Base-by-base conservation (phyloP, 2,329 filamentous ascomycete species). In the Tolypocladium ovalisporum region DNA sequence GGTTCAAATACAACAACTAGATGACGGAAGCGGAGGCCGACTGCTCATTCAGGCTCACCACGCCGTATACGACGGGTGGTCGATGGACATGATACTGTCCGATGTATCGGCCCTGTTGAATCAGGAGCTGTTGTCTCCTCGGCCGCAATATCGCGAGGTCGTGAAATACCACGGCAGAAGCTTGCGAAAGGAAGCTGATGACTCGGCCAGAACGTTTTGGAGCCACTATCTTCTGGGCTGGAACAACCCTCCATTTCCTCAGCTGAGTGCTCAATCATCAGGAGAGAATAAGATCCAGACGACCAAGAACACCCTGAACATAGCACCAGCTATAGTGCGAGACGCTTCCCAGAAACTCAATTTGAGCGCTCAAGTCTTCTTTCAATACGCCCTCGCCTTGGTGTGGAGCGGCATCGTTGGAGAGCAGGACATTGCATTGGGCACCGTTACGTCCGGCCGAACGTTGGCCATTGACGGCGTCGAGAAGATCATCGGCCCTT, bases 21-120 rank as follows among this genome's bases (percentile, higher is more conserved):
- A 62, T 22, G 24, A 35, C 10, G 54, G 66, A 5, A 57, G 61
- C 53, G 56, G 67, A 3, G 64, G 67, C 36, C 63, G 73, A 10
- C 54, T 68, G 4, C 70, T 81, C 13, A 56, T 89, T 51, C 77
- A 86, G 15, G 75, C 95, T 0, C 91, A 96, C 67, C 92, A 97
- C 70, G 85, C 89, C 0, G 69, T 95, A 1, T 97, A 96, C 66
- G 92, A 97, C 69, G 92, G 91, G n/a, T 97, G 92, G 92, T 92
- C 90, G 0, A 80, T 91, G 66, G 88, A 96, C 55, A 75, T 93
- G 35, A 71, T 95, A 0, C 64, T 89, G 17, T 73, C 79, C 32
- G 90, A 96, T 67, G 72, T 96, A 5, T 76, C 80, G 4, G 65
- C 64, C 0, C 62, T 87, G 1, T 64, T 88, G 0, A 54, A 55